Percentiles rank a stretch among this genome's conserved stretches.
Evolutionary conservation across 176 grass and related monocot species (phyloP).

Genomic region (Rhipidocladum racemiflorum): DNA sequence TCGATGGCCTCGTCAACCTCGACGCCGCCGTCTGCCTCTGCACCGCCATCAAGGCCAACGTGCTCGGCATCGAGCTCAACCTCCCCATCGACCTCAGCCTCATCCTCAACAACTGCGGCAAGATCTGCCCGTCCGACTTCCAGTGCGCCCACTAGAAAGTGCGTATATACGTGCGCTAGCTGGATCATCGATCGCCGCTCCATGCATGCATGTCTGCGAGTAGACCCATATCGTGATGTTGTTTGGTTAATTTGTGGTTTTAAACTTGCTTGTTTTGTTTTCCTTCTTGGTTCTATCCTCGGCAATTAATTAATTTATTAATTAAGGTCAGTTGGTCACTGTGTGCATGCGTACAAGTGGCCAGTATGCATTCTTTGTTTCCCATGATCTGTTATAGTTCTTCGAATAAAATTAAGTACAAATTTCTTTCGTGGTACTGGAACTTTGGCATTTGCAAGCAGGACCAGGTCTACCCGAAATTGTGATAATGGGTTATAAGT

Average conservation of each 20-base stretch:
- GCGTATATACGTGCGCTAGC: background rate
- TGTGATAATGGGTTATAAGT: too few relatives aligned
- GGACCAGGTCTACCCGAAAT: too few relatives aligned
- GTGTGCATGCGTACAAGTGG: background rate
- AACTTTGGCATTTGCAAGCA: background rate
- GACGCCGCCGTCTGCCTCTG: constrained; percentile 61
- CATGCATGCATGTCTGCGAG: background rate
- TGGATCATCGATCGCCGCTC: background rate
- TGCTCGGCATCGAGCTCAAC: constrained; percentile 44
- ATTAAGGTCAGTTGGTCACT: background rate
- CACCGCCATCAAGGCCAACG: constrained; percentile 53
- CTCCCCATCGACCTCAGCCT: constrained; percentile 40
- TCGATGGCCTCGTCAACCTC: constrained; percentile 37
- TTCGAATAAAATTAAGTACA: background rate
- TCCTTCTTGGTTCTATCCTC: background rate
- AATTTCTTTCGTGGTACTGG: background rate
- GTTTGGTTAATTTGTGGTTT: background rate
- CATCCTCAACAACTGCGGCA: constrained; percentile 50
- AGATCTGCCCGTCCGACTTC: constrained; percentile 30
- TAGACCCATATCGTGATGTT: background rate
- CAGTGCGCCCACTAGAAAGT: constrained; percentile 1
- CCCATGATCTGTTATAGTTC: background rate
- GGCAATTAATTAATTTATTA: background rate
- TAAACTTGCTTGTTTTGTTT: background rate
- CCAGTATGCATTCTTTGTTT: background rate